Base-by-base conservation (phyloP, 129 eudicot species). In the Silybum marianum region DNA sequence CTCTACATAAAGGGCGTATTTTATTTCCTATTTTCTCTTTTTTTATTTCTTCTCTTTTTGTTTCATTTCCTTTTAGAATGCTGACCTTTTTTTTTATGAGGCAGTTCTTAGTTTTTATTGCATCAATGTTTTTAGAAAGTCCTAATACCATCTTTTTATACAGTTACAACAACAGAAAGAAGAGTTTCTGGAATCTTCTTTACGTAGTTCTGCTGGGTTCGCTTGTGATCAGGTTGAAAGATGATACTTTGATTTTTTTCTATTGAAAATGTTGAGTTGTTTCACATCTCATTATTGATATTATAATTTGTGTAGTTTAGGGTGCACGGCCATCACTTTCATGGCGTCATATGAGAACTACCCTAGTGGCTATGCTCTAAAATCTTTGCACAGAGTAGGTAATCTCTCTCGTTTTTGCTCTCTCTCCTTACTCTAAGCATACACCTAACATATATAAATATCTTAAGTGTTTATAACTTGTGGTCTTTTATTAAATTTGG, bases 281-380 rank as follows among this genome's bases (percentile, higher is more conserved):
- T 78, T 74, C 69, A 2, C 73, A 54, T 74, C 23, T 75, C 44
- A 65, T 23, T 60, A 38, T 83, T 83, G 44, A 74, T 85, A 51
- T 81, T 18, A 65, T 86, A 16, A 54, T 82, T 88, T 84, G 10
- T 93, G 81, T 88, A 95, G 99, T 91, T 86, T 92, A 87, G 99
- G 93, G 46, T 86, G 88, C 81, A 89, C 97, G 23, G 69, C 74
- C 84, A 68, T 88, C 71, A 82, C 88, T 62, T 92, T 92, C 85
- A 82, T 95, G 97, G 99, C 99, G 32, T 92, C 99, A 9, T 93
- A 92, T 78, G 89, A 92, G 86, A 95, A 95, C 81, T 95, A 95
- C 89, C 99, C 99, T 46, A 90, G 99, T 81, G 98, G 98, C 71
- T 54, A 89, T 87, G 98, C 97, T 75, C 86, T 95, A 36, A 89